Evolutionary conservation across 495 filamentous ascomycete genomes (phyloP).

Genomic region (Aspergillus panamensis): DNA sequence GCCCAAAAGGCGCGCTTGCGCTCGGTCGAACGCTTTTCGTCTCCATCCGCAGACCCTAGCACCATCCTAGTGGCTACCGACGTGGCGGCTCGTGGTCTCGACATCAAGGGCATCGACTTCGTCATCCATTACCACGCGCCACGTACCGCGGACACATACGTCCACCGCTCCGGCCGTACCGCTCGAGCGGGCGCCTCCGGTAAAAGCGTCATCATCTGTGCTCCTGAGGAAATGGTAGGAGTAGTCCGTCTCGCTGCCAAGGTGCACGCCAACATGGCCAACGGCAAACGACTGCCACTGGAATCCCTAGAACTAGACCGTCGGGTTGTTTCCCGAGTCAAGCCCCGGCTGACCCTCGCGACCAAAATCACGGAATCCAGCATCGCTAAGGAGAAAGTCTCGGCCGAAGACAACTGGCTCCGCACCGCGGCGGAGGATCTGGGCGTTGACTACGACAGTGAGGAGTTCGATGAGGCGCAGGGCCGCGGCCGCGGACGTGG

Average conservation of each 20-base stretch:
- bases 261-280: conserved; percentile 62
- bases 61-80: conserved; percentile 90
- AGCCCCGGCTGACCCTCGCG: conserved; percentile 68
- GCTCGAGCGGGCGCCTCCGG: conserved; percentile 77
- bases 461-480: conserved; percentile 65
- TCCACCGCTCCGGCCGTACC: conserved; percentile 93
- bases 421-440: conserved; percentile 84
- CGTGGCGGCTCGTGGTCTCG: conserved; percentile 92
- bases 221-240: conserved; percentile 83
- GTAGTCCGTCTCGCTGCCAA: conserved; percentile 82
- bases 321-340: conserved; percentile 68
- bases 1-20: conserved; percentile 92
- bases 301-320: conserved; percentile 80
- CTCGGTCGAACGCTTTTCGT: conserved; percentile 85
- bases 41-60: conserved; percentile 49
- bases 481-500: conserved; percentile 64
- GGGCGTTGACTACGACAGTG: conserved; percentile 88
- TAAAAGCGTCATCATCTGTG: conserved; percentile 80
- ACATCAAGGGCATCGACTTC: conserved; percentile 83
- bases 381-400: conserved; percentile 82
- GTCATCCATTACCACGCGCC: conserved; percentile 95
- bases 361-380: conserved; percentile 79
- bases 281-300: conserved; percentile 58
- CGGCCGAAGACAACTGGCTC: conserved; percentile 80
- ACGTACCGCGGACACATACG: conserved; percentile 85